Base-by-base conservation (phyloP, 768 basidiomycete species). In the Panellus pusillus region DNA sequence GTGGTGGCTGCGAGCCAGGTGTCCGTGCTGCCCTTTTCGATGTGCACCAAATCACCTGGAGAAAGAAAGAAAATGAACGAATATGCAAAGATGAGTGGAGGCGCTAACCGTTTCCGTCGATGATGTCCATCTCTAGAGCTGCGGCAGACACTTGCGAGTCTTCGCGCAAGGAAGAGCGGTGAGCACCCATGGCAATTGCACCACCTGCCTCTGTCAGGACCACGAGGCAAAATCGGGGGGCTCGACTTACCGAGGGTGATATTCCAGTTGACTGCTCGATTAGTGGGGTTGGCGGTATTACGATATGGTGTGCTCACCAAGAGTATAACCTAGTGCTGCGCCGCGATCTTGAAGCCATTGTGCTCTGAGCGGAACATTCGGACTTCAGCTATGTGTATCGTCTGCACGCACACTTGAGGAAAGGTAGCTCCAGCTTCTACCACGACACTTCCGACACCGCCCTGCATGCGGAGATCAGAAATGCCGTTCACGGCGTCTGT, bases 1-100 rank as follows among this genome's bases (percentile, higher is more conserved):
- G 72, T 71, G 13, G 70, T 68, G 4, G 72, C 70, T 8, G 70
- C 69, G n/a, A 72, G 63, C 71, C 70, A 72, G 11, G 67, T 72
- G 55, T 70, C 70, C 39, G 62, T 68, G 27, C 46, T 64, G 50
- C 67, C 65, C 46, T 62, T 67, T 3, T 65, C 64, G 28, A 73
- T n/a, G 47, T 70, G 71, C 17, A 73, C 64, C 2, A 72, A 54
- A 29, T 73, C 69, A 14, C 72, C 72, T 71, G 6, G 18, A 9
- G 18, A 12, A 15, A 37, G 12, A 8, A 18, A 42, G 27, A 41
- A 20, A 29, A 2, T 29, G 15, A 32, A 18, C 37, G 14, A 5
- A 31, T 39, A n/a, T 44, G 28, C 3, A 24, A 14, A 2, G 19
- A 38, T 9, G 11, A 9, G 13, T 6, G 29, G 0, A 47, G 7